Evolutionary conservation across 495 filamentous ascomycete species (phyloP), one percentile per base, ranked within the genome.

Genomic region (Xylaria telfairii): DNA sequence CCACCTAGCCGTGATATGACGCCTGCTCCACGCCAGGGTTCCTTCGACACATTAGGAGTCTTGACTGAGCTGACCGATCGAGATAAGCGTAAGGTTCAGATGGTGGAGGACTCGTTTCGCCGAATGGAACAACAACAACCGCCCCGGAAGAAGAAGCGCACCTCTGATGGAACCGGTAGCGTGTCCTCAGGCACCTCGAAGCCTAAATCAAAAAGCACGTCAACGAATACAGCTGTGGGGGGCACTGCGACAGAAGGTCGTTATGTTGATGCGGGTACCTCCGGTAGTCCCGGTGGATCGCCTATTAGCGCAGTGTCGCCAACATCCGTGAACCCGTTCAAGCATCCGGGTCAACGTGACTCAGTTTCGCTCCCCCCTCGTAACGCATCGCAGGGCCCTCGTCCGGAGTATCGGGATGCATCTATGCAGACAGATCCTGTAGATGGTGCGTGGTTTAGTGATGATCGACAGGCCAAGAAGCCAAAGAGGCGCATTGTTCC

Each of bases 41-140:
- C 81, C 74, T 87, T 78, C 70, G 86, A 80, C 72, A 85, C 74
- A 59, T 70, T 83, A 61, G 74, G 87, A 75, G 81, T 85, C 81
- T 59, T 89, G 81, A 74, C 82, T 2, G 93, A 93, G 75, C 85
- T 93, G 6, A 96, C 94, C 6, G 93, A 92, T 69, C 89, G 95
- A 19, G 95, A 98, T 73, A 92, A 92, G 79, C 88, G 93, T 49
- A 98, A 98, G 77, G 88, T 97, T 32, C 90, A 92, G 24, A 91
- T 92, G 78, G 86, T 93, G 19, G 94, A 98, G 77, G 92, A 93
- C 76, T 88, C 87, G 0, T 92, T 92, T 71, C 83, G 87, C 68
- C 85, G 89, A 66, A 85, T 91, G 80, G 90, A 92, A 63, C 86
- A 89, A 71, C 85, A 90, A 53, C 83, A 86, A 71, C 87, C 84